Conservation (phyloP, 192 early-diverging fungal genomes). For the Dispira parvispora region DNA sequence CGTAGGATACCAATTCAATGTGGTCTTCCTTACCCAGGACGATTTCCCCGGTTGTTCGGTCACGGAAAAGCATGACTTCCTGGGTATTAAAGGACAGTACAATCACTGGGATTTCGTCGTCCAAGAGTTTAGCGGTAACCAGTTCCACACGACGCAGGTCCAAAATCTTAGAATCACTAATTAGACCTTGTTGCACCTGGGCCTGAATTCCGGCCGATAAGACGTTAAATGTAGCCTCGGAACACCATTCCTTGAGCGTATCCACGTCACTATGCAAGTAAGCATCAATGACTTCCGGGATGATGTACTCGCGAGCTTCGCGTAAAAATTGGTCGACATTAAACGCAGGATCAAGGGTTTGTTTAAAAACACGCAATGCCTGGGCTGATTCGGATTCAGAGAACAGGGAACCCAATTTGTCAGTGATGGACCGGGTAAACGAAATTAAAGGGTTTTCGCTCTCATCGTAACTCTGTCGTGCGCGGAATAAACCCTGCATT, state of each 20-base stretch:
- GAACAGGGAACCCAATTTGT: conserved; percentile 61
- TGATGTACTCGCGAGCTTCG: conserved; percentile 78
- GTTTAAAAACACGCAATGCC: conserved; percentile 63
- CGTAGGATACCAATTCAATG: conserved; percentile 77
- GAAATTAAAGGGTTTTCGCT: conserved; percentile 73
- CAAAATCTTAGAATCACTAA: conserved; percentile 86
- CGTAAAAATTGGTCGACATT: conserved; percentile 72
- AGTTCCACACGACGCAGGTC: conserved; percentile 87
- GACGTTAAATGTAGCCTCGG: conserved; percentile 74
- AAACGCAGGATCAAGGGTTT: conserved; percentile 74
- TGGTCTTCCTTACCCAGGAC: conserved; percentile 73
- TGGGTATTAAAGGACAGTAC: conserved; percentile 82
- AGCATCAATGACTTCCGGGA: conserved; percentile 94
- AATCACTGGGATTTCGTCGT: conserved; percentile 85
- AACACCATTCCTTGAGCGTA: conserved; percentile 83
- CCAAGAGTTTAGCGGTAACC: conserved; percentile 72
- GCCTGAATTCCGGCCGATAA: conserved; percentile 67
- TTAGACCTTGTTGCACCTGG: conserved; percentile 71
- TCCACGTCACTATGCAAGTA: conserved; percentile 72
- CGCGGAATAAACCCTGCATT: conserved; percentile 63
- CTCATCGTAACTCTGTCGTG: conserved; percentile 69
- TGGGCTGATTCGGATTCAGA: conserved; percentile 88
- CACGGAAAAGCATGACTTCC: conserved; percentile 85
- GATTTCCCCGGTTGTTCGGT: conserved; percentile 69
- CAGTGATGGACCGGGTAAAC: conserved; percentile 54